A percentile compares a stretch with the other conserved stretches of the same genome.
Conservation (phyloP, 768 basidiomycete genomes). For the Pleurotus salmoneostramineus region DNA sequence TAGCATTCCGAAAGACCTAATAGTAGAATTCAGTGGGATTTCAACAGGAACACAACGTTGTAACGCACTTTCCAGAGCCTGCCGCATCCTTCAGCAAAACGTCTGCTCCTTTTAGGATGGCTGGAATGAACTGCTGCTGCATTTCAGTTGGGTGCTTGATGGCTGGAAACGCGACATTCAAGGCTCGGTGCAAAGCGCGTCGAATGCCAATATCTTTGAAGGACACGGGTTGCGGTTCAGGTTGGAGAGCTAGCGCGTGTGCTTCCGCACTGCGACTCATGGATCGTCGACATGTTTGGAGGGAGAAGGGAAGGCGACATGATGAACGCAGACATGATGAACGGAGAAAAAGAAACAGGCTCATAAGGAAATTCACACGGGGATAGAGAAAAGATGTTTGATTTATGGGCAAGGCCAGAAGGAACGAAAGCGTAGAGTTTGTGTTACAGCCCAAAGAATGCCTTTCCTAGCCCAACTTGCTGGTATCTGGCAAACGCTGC, state of each 20-base stretch:
- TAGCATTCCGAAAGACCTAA: conserved; percentile 69
- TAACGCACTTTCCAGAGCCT: conserved; percentile 70
- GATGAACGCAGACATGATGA: neutral
- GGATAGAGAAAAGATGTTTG: neutral
- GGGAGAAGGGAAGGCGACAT: neutral
- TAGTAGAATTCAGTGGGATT: neutral
- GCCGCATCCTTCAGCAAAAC: conserved; percentile 66
- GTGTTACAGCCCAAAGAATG: conserved; percentile 44
- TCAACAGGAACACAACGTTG: neutral
- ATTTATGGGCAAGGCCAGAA: too few species aligned
- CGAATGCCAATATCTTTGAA: conserved; percentile 56
- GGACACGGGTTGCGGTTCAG: conserved; percentile 10
- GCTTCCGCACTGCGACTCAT: conserved; percentile 20
- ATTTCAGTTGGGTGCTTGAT: conserved; percentile 53
- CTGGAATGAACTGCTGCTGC: conserved; percentile 60
- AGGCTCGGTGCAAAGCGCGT: conserved; percentile 40
- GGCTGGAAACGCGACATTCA: conserved; percentile 59
- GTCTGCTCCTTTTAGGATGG: conserved; percentile 52
- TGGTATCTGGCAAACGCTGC: conserved; percentile 72
- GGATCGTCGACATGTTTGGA: conserved; percentile 11
- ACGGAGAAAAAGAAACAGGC: conserved; percentile 17
- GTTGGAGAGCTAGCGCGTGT: conserved; percentile 11
- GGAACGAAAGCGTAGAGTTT: neutral
- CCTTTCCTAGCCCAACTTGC: conserved; percentile 54
- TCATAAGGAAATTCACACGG: conserved; percentile 13